Conservation (phyloP, 345 rosid genomes). For the Brassica rapa region DNA sequence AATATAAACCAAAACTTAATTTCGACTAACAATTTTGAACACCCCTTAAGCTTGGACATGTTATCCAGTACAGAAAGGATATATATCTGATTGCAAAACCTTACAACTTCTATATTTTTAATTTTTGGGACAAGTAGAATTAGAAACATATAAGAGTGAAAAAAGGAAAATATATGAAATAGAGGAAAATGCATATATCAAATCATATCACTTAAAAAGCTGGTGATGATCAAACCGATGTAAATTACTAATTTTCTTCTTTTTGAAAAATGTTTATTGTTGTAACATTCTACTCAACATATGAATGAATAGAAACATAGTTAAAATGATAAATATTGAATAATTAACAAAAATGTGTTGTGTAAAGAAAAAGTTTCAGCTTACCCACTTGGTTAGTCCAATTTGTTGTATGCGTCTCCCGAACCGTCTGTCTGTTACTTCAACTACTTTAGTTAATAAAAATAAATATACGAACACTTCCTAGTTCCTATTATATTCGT, state of each 20-base stretch:
- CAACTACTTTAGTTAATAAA: slow-evolving; percentile 28
- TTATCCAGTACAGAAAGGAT: no score
- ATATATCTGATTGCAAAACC: neutral
- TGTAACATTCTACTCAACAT: neutral
- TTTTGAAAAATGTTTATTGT: neutral
- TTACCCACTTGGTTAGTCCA: slow-evolving; percentile 41
- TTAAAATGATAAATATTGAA: neutral
- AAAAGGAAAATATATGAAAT: neutral
- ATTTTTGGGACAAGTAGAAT: neutral
- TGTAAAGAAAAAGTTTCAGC: slow-evolving; percentile 10
- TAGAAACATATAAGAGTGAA: neutral
- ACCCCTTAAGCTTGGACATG: no score
- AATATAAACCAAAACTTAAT: no score
- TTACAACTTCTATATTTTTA: neutral
- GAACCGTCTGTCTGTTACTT: slow-evolving; percentile 39
- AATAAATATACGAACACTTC: neutral
- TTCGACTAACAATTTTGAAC: no score
- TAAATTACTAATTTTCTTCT: neutral
- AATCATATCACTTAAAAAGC: neutral
- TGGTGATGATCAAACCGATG: neutral
- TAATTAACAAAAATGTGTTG: neutral
- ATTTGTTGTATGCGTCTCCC: slow-evolving; percentile 26
- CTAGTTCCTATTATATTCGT: neutral
- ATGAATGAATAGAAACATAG: neutral
- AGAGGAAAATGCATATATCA: neutral